Conservation (phyloP, 2,329 filamentous ascomycete species). For the Botrytis fabae region DNA sequence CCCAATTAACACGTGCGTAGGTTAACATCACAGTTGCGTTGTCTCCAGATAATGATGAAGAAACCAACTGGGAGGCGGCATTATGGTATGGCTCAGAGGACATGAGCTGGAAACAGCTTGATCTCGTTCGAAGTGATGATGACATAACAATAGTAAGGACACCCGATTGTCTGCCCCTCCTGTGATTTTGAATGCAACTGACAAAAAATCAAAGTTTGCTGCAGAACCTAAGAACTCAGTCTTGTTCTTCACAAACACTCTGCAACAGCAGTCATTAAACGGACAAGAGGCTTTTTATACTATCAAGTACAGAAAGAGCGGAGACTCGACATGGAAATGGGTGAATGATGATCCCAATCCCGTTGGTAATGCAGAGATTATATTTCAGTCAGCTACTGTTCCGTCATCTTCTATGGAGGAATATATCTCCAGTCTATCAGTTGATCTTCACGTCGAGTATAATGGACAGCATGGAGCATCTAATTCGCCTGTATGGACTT, state of each 20-base stretch:
- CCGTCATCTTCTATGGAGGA: not conserved
- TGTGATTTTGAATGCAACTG: not conserved
- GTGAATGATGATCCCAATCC: constrained; percentile 1
- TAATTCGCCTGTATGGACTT: not conserved
- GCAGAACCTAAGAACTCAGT: not conserved
- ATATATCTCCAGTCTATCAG: not conserved
- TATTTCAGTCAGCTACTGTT: not conserved
- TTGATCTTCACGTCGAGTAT: not conserved
- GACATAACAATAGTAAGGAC: not conserved
- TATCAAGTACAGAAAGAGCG: not conserved
- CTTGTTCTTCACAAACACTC: constrained; percentile 1
- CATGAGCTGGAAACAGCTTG: constrained; percentile 14
- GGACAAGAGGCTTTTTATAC: not conserved
- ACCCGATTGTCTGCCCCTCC: not conserved
- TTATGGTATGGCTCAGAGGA: constrained; percentile 3
- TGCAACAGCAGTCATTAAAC: not conserved
- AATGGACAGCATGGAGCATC: not conserved
- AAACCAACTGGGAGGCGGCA: constrained; percentile 14
- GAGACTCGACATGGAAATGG: constrained; percentile 7
- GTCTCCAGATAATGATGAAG: not conserved
- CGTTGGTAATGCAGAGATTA: constrained; percentile 9
- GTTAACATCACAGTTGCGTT: constrained; percentile 11
- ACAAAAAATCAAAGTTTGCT: not conserved
- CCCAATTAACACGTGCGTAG: not conserved
- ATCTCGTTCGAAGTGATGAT: not conserved